These are phyloP conservation scores for Fusarium sp. DNA, from an alignment of 2,329 filamentous ascomycete species.

Conservation along the genomic window DNA sequence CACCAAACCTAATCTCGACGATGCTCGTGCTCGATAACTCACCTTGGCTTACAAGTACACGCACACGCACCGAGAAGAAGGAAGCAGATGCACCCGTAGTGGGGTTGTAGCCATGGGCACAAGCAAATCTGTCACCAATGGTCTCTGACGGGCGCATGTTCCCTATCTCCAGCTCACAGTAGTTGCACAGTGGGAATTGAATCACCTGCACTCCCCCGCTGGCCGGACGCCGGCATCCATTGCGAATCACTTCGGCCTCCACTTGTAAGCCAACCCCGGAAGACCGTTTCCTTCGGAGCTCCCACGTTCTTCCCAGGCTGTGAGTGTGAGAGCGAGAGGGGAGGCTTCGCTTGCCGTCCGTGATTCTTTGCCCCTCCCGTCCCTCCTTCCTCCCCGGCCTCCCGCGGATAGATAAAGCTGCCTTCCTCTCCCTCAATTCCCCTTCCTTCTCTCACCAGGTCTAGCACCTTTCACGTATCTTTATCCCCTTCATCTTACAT, in stretches of 20 bases:
- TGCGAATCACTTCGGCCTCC: constrained; percentile 23
- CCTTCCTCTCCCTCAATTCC: constrained; percentile 20
- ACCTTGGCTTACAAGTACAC: constrained; percentile 1
- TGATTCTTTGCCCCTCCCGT: constrained; percentile 15
- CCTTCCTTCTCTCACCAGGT: constrained; percentile 31
- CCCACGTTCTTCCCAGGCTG: background rate
- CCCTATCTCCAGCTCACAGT: background rate
- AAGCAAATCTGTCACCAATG: background rate
- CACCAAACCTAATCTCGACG: constrained; percentile 48
- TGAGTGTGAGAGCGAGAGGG: constrained; percentile 27
- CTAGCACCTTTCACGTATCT: constrained; percentile 37
- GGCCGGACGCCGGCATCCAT: constrained; percentile 16
- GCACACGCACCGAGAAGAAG: background rate
- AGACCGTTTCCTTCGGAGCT: constrained; percentile 3
- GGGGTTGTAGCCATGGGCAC: background rate
- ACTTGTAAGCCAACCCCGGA: constrained; percentile 4
- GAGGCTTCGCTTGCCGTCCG: background rate
- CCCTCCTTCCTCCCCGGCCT: constrained; percentile 17
- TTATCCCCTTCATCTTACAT: constrained; percentile 15
- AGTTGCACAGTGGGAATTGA: constrained; percentile 26
- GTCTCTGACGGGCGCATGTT: background rate
- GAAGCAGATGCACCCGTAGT: background rate
- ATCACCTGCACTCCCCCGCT: constrained; percentile 14
- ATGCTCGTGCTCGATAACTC: constrained; percentile 22
- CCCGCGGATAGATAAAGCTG: constrained; percentile 36